phyloP scores from a whole-genome alignment of 495 filamentous ascomycete species.

The Penicillium nucicola region DNA sequence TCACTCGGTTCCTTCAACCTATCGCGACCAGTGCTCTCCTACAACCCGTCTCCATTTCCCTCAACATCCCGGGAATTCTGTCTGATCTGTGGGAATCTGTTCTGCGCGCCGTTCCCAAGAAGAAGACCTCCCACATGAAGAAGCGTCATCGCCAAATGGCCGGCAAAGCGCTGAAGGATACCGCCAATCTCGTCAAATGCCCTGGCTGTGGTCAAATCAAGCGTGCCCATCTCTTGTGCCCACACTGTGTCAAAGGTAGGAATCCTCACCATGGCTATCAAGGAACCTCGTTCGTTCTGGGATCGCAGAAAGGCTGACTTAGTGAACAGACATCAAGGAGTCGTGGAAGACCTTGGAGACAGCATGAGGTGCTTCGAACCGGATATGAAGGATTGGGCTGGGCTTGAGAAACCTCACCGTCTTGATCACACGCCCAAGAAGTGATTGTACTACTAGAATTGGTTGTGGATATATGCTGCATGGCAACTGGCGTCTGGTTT shows the following conservation, averaged over 20 bases:
- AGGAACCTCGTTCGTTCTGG: background rate
- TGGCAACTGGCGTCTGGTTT: constrained; percentile 42
- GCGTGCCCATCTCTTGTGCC: constrained; percentile 81
- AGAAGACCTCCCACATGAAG: constrained; percentile 97
- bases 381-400: background rate
- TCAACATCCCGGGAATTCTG: constrained; percentile 57
- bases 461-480: constrained; percentile 39
- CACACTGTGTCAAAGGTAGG: constrained; percentile 73
- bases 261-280: background rate
- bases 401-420: background rate
- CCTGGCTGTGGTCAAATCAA: constrained; percentile 85
- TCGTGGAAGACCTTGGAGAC: constrained; percentile 25
- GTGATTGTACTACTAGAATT: constrained; percentile 28
- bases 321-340: constrained; percentile 22
- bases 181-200: constrained; percentile 80
- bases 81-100: constrained; percentile 87
- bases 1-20: constrained; percentile 9
- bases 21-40: constrained; percentile 16
- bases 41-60: constrained; percentile 22
- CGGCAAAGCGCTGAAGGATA: constrained; percentile 89
- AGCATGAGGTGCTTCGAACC: constrained; percentile 10
- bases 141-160: constrained; percentile 90
- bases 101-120: constrained; percentile 92
- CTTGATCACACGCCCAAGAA: constrained; percentile 3
- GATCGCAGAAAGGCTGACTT: constrained; percentile 10